Evolutionary conservation across 371 early-diverging fungal species (phyloP), one percentile per base, ranked within the genome.

Genomic region (Gilbertella persicaria): DNA sequence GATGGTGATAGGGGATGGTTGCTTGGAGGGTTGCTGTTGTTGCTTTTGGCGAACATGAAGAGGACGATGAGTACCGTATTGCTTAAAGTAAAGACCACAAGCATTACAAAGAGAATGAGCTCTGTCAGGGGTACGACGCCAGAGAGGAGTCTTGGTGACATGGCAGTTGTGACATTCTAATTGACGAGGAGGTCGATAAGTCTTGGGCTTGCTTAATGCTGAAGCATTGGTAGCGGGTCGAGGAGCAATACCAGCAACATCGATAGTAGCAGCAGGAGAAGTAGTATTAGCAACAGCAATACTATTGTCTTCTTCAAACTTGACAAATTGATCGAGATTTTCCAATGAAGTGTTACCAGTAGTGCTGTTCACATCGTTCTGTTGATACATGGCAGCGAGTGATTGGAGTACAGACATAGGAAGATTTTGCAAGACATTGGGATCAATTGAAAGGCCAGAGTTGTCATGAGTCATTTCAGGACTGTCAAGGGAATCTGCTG

Each of bases 61-160:
- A 6, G 90, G 92, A 23, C 89, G 83, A 51, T 89, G 88, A 2
- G 77, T 69, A 24, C 84, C 79, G 57, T 89, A 87, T 45, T 86
- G 86, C 73, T 88, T 89, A 49, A 74, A 85, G 69, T 88, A 92
- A n/a, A 89, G 70, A 30, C 89, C 90, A 64, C 93, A 92, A 1
- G 93, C 91, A 67, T 92, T 92, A 71, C 93, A 92, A 21, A 92
- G 78, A 37, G 84, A 84, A 59, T 89, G 88, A 52, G 76, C 73
- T 54, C 86, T 75, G 53, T 90, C 90, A 30, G 85, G 82, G 28
- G 91, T 89, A 36, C 90, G 75, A 23, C 91, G 79, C 93, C 93
- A 92, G 17, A 92, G 79, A n/a, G 93, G 92, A 5, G 91, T 90
- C 59, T 83, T 76, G 30, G 82, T 88, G 12, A 90, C 88, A 50